A percentile compares a stretch with the other conserved stretches of the same genome.
phyloP scores from a whole-genome alignment of 257 asterid genomes.

The Buddleja alternifolia region DNA sequence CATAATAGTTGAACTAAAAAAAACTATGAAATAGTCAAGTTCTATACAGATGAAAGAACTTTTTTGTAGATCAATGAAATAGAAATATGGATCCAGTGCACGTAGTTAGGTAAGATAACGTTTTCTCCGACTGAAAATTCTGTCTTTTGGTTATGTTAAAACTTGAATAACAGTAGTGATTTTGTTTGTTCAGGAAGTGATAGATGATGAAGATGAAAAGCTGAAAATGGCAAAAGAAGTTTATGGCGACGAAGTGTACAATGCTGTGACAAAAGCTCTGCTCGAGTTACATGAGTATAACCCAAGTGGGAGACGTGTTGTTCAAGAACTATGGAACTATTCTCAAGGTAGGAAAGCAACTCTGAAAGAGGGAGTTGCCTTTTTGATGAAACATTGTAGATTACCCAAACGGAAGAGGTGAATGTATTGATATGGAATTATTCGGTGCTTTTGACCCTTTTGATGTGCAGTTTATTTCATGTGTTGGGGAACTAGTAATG shows the following conservation, averaged over 20 bases:
- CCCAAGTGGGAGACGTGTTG: constrained; percentile 66
- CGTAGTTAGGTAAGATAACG: too few species aligned
- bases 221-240: constrained; percentile 55
- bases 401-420: constrained; percentile 28
- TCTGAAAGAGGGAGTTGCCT: constrained; percentile 61
- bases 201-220: constrained; percentile 62
- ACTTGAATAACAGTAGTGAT: too few species aligned
- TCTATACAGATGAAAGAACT: too few species aligned
- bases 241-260: constrained; percentile 53
- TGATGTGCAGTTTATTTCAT: too few species aligned
- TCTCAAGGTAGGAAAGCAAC: constrained; percentile 58
- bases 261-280: constrained; percentile 65
- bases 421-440: background rate
- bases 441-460: too few species aligned
- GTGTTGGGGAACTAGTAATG: too few species aligned
- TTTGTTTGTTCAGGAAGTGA: constrained; percentile 46
- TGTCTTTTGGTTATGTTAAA: too few species aligned
- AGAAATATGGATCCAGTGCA: too few species aligned
- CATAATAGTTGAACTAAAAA: too few species aligned
- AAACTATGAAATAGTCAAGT: too few species aligned
- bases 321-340: constrained; percentile 79
- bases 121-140: too few species aligned
- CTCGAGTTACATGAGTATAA: constrained; percentile 70
- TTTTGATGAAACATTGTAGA: constrained; percentile 56
- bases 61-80: too few species aligned